Evolutionary conservation across 371 early-diverging fungal genomes (phyloP).

Genomic region (Batkoa obscura): DNA sequence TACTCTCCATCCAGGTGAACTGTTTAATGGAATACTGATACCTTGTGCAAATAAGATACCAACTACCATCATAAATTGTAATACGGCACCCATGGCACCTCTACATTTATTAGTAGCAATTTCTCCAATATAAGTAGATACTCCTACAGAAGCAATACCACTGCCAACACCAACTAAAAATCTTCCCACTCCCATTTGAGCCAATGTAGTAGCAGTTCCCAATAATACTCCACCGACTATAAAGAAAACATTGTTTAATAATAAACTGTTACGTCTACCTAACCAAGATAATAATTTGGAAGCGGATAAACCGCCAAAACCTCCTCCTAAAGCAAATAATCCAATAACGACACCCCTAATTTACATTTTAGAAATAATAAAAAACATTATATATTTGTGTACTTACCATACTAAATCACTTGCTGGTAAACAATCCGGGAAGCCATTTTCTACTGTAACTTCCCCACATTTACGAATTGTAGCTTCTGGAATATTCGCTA

Average conservation of each 20-base stretch:
- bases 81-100: constrained; percentile 44
- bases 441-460: background rate
- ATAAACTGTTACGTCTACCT: constrained; percentile 46
- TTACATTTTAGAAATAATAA: background rate
- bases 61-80: constrained; percentile 58
- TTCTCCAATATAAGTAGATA: constrained; percentile 69
- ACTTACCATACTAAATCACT: background rate
- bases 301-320: constrained; percentile 44
- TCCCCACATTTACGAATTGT: constrained; percentile 1
- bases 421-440: background rate
- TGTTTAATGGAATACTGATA: constrained; percentile 30
- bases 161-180: constrained; percentile 59
- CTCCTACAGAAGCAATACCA: constrained; percentile 64
- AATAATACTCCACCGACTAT: constrained; percentile 41
- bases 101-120: constrained; percentile 38
- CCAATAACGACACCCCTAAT: constrained; percentile 33
- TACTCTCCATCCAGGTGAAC: constrained; percentile 44
- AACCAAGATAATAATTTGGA: constrained; percentile 28
- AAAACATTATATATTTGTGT: background rate
- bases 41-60: constrained; percentile 50
- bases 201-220: constrained; percentile 28
- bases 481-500: constrained; percentile 6
- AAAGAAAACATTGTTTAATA: constrained; percentile 38
- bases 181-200: constrained; percentile 50
- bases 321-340: constrained; percentile 50